Evolutionary conservation across 768 basidiomycete genomes (phyloP).

Genomic region (Gyrodon lividus): DNA sequence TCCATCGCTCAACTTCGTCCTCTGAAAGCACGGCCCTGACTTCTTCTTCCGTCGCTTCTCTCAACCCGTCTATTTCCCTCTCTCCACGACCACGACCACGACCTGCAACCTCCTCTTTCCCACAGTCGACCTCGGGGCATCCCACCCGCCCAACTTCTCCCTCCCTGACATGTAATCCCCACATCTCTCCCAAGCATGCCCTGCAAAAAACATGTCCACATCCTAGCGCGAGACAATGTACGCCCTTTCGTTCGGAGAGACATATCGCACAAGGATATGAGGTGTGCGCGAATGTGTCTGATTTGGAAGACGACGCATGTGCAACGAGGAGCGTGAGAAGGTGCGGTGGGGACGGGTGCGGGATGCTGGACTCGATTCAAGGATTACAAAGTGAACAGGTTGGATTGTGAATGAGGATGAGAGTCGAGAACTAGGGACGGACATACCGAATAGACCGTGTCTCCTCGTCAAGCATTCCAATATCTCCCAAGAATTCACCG

Average conservation of each 20-base stretch:
- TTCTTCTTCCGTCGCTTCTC: conserved; percentile 67
- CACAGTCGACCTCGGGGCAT: conserved; percentile 79
- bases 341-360: conserved; percentile 55
- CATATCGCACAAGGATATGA: conserved; percentile 80
- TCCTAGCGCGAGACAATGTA: conserved; percentile 64
- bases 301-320: conserved; percentile 47
- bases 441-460: conserved; percentile 32
- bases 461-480: conserved; percentile 39
- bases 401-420: conserved; percentile 30
- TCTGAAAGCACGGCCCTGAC: conserved; percentile 69
- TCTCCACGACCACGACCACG: not conserved
- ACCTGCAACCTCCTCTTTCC: conserved; percentile 51
- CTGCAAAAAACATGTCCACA: conserved; percentile 85
- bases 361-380: conserved; percentile 30
- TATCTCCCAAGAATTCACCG: conserved; percentile 56
- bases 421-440: not conserved
- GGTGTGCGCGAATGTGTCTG: conserved; percentile 55
- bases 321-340: conserved; percentile 48
- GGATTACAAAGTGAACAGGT: not conserved
- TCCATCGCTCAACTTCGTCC: conserved; percentile 68
- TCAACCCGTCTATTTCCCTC: conserved; percentile 26
- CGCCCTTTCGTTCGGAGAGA: conserved; percentile 69
- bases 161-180: conserved; percentile 77
- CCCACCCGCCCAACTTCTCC: conserved; percentile 74
- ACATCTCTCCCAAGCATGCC: conserved; percentile 77